These are phyloP conservation scores for Pseudotsuga menziesii DNA, from an alignment of 75 land plant species.

Conservation along the genomic window DNA sequence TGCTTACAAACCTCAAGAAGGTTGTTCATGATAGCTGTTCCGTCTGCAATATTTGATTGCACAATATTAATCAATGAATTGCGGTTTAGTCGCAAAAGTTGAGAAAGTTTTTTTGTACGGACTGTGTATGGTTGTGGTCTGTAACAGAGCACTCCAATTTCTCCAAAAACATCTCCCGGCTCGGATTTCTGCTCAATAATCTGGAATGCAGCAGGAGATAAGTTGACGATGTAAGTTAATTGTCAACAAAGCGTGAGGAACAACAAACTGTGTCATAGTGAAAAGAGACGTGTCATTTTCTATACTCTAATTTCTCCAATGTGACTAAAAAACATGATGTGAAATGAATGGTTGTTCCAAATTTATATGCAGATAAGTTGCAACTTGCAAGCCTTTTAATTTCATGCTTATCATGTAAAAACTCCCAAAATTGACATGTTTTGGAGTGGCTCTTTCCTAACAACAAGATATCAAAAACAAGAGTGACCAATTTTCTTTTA, in stretches of 20 bases:
- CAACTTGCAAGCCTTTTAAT: too few relatives aligned
- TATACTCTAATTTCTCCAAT: background rate
- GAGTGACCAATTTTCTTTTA: conserved; percentile 46
- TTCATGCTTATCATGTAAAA: too few relatives aligned
- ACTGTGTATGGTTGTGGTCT: conserved; percentile 64
- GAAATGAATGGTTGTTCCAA: too few relatives aligned
- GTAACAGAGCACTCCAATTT: conserved; percentile 68
- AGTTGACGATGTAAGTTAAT: background rate
- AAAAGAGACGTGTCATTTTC: background rate
- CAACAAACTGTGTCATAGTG: background rate
- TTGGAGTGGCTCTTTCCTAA: background rate
- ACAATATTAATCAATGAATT: conserved; percentile 42
- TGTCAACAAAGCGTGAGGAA: background rate
- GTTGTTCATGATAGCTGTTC: conserved; percentile 58
- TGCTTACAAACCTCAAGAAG: conserved; percentile 49
- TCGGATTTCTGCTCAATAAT: conserved; percentile 23
- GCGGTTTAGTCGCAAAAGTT: conserved; percentile 56
- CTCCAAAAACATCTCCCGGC: conserved; percentile 57
- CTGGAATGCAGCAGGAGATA: conserved; percentile 16
- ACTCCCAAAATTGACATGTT: background rate
- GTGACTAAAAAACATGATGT: too few relatives aligned
- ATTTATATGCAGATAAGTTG: too few relatives aligned
- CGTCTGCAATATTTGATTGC: conserved; percentile 52
- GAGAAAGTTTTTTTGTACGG: conserved; percentile 47
- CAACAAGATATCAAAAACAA: conserved; percentile 8